Percentiles rank a stretch among this genome's conserved stretches.
Conservation (phyloP, 768 basidiomycete species). For the Favolaschia claudopus region DNA sequence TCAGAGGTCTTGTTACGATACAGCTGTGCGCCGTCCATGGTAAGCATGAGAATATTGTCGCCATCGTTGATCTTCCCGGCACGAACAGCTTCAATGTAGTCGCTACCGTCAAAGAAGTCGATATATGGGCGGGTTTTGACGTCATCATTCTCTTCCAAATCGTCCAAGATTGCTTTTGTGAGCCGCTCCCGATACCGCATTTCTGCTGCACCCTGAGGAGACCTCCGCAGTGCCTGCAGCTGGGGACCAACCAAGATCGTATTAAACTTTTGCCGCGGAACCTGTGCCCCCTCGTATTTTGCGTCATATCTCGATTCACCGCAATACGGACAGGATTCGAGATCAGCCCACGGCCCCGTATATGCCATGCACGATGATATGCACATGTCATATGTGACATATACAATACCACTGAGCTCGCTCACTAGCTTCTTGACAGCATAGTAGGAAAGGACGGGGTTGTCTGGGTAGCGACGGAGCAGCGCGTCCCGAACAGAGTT, state of each 20-base stretch:
- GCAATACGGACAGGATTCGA: slow-evolving; percentile 42
- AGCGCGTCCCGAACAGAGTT: slow-evolving; percentile 29
- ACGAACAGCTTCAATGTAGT: slow-evolving; percentile 33
- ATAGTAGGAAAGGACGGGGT: slow-evolving; percentile 38
- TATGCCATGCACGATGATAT: slow-evolving; percentile 48
- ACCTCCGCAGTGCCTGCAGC: slow-evolving; percentile 45
- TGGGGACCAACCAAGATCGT: slow-evolving; percentile 53
- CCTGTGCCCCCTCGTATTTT: not conserved
- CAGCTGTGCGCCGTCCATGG: slow-evolving; percentile 49
- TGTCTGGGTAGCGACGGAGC: slow-evolving; percentile 34
- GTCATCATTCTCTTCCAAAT: slow-evolving; percentile 5
- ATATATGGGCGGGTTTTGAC: slow-evolving; percentile 1
- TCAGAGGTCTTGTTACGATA: slow-evolving; percentile 49
- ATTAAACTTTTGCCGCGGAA: slow-evolving; percentile 39
- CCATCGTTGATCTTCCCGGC: slow-evolving; percentile 29
- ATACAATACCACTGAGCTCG: slow-evolving; percentile 42
- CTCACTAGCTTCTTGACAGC: slow-evolving; percentile 35
- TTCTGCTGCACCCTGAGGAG: slow-evolving; percentile 24
- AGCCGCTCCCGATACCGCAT: slow-evolving; percentile 37
- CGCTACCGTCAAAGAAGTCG: slow-evolving; percentile 37
- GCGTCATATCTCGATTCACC: slow-evolving; percentile 36
- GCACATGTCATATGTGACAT: slow-evolving; percentile 51
- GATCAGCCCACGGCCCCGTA: slow-evolving; percentile 42
- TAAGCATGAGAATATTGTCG: slow-evolving; percentile 39
- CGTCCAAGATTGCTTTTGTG: slow-evolving; percentile 23